Percentiles rank a stretch among this genome's conserved stretches.
These are phyloP conservation scores for Monilinia fructicola DNA, from an alignment of 2,329 filamentous ascomycete genomes.

Conservation along the genomic window DNA sequence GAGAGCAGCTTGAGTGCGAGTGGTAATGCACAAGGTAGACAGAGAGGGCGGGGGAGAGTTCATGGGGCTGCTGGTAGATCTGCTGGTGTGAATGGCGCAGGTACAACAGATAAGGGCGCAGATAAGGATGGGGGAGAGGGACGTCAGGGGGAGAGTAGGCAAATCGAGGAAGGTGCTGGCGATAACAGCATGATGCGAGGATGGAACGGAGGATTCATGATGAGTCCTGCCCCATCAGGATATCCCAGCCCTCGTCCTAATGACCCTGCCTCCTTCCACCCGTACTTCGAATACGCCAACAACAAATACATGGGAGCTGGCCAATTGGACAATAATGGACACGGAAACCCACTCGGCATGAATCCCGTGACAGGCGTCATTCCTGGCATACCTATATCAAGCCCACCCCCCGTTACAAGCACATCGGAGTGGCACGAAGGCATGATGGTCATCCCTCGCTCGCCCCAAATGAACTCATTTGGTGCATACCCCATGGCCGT, in stretches of 20 bases:
- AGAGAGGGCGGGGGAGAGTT: not conserved
- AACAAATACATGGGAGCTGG: not conserved
- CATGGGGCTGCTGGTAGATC: not conserved
- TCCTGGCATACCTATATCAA: not conserved
- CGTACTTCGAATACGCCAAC: not conserved
- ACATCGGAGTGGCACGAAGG: not conserved
- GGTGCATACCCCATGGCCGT: not conserved
- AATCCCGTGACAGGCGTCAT: conserved; percentile 12
- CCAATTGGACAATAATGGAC: not conserved
- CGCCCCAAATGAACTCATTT: not conserved
- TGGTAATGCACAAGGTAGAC: not conserved
- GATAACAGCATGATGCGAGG: not conserved
- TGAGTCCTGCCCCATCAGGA: not conserved
- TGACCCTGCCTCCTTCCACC: not conserved
- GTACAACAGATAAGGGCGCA: not conserved
- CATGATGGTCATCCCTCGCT: conserved; percentile 7
- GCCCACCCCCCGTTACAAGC: not conserved
- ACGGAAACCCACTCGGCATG: not conserved
- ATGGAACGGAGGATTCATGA: not conserved
- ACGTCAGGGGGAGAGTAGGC: not conserved
- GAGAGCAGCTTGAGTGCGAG: not conserved
- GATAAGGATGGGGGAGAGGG: not conserved
- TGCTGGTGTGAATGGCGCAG: not conserved
- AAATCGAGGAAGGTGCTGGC: not conserved
- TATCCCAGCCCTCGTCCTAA: not conserved